phyloP scores from a whole-genome alignment of 1,284 basidiomycete genomes.

The Cutaneotrichosporon sp. region DNA sequence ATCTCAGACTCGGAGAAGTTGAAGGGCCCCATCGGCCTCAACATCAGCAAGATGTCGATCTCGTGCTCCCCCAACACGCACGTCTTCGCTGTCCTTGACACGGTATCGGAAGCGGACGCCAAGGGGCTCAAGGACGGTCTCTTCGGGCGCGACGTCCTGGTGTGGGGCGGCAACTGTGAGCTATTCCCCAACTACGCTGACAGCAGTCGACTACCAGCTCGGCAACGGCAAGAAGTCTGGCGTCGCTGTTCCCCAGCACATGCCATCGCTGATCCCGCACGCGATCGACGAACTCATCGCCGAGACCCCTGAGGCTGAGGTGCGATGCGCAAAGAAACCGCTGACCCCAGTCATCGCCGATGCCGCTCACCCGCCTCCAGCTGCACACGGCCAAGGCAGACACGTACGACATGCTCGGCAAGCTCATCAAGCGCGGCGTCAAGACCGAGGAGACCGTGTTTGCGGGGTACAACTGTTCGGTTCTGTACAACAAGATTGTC shows the following conservation, averaged over 20 bases:
- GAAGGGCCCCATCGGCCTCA: conserved; percentile 65
- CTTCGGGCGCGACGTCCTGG: conserved; percentile 59
- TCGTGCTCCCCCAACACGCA: conserved; percentile 76
- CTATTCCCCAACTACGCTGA: conserved; percentile 11
- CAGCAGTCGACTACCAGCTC: conserved; percentile 66
- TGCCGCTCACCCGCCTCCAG: conserved; percentile 55
- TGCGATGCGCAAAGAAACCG: conserved; percentile 49
- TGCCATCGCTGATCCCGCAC: conserved; percentile 57
- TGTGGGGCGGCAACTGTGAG: conserved; percentile 55
- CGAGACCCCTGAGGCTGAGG: conserved; percentile 61
- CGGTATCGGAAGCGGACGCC: conserved; percentile 57
- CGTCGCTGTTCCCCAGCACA: conserved; percentile 64
- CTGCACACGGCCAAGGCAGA: conserved; percentile 50
- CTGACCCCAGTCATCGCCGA: conserved; percentile 40
- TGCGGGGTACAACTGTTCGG: conserved; percentile 59
- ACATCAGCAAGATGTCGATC: conserved; percentile 62
- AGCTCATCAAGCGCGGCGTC: conserved; percentile 65
- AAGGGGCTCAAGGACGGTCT: conserved; percentile 45
- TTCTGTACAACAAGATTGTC: conserved; percentile 70
- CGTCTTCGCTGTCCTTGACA: conserved; percentile 72
- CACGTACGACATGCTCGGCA: conserved; percentile 66
- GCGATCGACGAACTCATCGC: conserved; percentile 39
- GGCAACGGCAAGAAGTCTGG: conserved; percentile 81
- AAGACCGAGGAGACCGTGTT: conserved; percentile 69
- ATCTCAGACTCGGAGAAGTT: conserved; percentile 66